Base-by-base conservation (phyloP, 805 yeast genomes). In the Lachancea nothofagi region DNA sequence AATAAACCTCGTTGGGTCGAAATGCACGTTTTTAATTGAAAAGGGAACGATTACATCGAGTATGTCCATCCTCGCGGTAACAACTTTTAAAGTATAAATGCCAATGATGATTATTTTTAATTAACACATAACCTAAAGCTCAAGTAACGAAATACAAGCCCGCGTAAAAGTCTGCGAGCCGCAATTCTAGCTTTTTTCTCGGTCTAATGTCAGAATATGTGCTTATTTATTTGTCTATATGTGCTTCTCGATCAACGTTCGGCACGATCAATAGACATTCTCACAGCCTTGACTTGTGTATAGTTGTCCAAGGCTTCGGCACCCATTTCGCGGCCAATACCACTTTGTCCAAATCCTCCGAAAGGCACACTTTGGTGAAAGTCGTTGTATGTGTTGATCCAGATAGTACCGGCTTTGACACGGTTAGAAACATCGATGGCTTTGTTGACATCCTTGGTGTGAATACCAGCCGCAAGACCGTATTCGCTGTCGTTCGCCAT, bases 321-420 rank as follows among this genome's bases (percentile, higher is more conserved):
- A 55, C 96, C 95, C 72, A 88, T 77, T 72, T 88, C 97, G 60
- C 94, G 76, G 56, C 96, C 96, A 43, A 81, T 67, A 62, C 97
- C 97, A 45, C 90, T 80, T 70, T 77, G 75, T 63, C 85, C 84
- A 70, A 70, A 83, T 36, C 97, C 97, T 52, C 96, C 96, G 60
- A 88, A 88, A 55, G 97, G 97, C 59, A 87, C 80, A 64, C 78
- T 74, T 51, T 72, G 78, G 64, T 87, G 89, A 72, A 86, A 81
- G 56, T 83, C 87, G 67, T 87, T 87, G 65, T 86, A 81, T 40
- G 87, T 78, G 72, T 84, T 84, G 51, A 83, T 73, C 86, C 90
- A 85, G 48, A 84, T 75, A 35, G 90, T 78, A 66, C 95, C 95
- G 43, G 89, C 81, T 57, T 77, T 77, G 45, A 84, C 57, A 61